phyloP scores from a whole-genome alignment of 2,329 filamentous ascomycete species.

The Aspergillus viridinutans region DNA sequence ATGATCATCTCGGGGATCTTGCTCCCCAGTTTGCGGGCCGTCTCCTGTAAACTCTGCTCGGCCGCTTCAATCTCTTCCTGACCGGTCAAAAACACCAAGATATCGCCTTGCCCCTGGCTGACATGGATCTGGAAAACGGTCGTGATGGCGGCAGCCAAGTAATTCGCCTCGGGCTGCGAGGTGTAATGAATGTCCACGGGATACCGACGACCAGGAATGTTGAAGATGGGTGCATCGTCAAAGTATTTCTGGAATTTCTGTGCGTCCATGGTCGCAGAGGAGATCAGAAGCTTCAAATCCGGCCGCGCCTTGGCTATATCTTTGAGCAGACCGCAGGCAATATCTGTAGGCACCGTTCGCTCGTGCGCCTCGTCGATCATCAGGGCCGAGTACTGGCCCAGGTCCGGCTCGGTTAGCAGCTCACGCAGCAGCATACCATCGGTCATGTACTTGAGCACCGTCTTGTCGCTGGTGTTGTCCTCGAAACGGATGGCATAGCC shows the following conservation, averaged over 20 bases:
- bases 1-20: conserved; percentile 84
- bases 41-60: conserved; percentile 78
- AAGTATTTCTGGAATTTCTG: conserved; percentile 90
- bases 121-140: conserved; percentile 95
- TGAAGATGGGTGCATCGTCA: conserved; percentile 88
- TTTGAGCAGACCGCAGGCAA: conserved; percentile 81
- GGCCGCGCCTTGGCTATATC: conserved; percentile 78
- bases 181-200: conserved; percentile 92
- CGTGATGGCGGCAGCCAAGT: conserved; percentile 83
- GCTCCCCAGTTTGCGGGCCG: conserved; percentile 76
- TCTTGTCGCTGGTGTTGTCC: conserved; percentile 86
- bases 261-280: conserved; percentile 90
- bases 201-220: conserved; percentile 83
- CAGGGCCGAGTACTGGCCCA: conserved; percentile 76
- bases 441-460: conserved; percentile 91
- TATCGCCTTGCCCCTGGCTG: conserved; percentile 78
- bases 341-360: conserved; percentile 84
- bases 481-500: conserved; percentile 96
- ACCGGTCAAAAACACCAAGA: conserved; percentile 89
- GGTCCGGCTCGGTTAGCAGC: conserved; percentile 81
- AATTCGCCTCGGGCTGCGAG: conserved; percentile 86
- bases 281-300: conserved; percentile 86
- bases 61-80: conserved; percentile 94
- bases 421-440: conserved; percentile 92
- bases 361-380: conserved; percentile 99